Percentiles rank a stretch among this genome's conserved stretches.
These are phyloP conservation scores for Scytalidium sp. DNA, from an alignment of 2,329 filamentous ascomycete species.

Conservation along the genomic window DNA sequence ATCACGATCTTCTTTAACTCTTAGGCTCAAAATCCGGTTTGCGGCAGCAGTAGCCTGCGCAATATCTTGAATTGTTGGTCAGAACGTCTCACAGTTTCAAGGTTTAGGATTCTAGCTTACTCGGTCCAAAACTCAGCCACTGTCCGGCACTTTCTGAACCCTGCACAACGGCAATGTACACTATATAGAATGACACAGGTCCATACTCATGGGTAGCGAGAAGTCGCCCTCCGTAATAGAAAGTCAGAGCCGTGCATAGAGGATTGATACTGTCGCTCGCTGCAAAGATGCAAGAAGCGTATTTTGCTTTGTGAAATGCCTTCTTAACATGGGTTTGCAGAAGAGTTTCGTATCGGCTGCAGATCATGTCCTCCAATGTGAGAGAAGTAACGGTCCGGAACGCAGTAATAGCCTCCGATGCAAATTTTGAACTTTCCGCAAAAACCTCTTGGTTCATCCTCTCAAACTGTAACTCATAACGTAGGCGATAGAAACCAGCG, in stretches of 20 bases:
- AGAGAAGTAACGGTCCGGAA: constrained; percentile 60
- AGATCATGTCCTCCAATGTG: constrained; percentile 58
- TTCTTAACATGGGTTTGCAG: constrained; percentile 44
- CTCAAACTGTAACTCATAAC: constrained; percentile 55
- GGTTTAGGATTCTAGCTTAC: constrained; percentile 7
- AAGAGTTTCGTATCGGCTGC: constrained; percentile 43
- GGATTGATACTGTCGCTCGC: constrained; percentile 53
- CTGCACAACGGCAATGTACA: constrained; percentile 49
- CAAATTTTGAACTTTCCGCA: constrained; percentile 60
- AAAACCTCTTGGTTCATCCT: constrained; percentile 55
- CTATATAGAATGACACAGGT: constrained; percentile 47
- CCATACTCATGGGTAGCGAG: constrained; percentile 37
- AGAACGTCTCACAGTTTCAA: constrained; percentile 8
- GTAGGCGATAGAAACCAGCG: constrained; percentile 44
- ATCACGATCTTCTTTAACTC: constrained; percentile 9
- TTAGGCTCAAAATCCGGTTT: constrained; percentile 52
- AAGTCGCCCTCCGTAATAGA: constrained; percentile 50
- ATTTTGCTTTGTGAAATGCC: constrained; percentile 45
- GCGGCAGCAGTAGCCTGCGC: constrained; percentile 57
- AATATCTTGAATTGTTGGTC: constrained; percentile 34
- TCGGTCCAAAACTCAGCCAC: constrained; percentile 49
- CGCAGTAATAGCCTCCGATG: constrained; percentile 58
- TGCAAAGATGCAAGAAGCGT: constrained; percentile 48
- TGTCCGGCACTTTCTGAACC: constrained; percentile 51
- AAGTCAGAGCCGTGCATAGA: constrained; percentile 55